Evolutionary conservation across 495 filamentous ascomycete species (phyloP), one percentile per base, ranked within the genome.

Genomic region (Entonaema liquescens): DNA sequence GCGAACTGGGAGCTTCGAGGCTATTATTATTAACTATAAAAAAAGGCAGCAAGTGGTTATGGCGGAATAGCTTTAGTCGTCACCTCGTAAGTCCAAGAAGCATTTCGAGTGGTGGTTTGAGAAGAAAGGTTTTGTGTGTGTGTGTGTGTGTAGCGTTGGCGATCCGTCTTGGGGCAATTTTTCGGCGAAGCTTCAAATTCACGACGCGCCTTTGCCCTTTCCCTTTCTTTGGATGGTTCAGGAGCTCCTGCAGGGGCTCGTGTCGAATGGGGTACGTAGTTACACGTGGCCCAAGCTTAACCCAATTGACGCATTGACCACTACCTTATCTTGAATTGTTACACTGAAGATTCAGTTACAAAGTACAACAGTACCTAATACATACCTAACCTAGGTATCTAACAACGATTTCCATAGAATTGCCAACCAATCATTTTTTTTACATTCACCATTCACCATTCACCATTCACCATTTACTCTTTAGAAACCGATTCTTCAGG

Each of bases 231-330:
- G 59, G 74, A 72, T 72, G 49, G 44, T 70, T 62, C 62, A 70
- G 71, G 66, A 72, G 68, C 68, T 72, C 38, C 59, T 70, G 63
- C 71, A 74, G 59, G 71, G 68, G 72, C 3, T 42, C 71, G 65
- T 67, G 59, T 63, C 65, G 55, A 64, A 65, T 33, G 17, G 59
- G 35, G 33, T 57, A 36, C 29, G 54, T 57, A 40, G 19, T 23
- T 33, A 23, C 50, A 53, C 28, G 15, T 53, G 50, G 50, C 13
- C 28, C 50, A 2, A 53, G 23, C 50, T 53, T 1, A 3, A 53
- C 29, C 23, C 17, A 8, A 19, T 47, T 47, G 21, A 5, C 6
- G 42, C 42, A 47, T 3, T 12, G 42, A 47, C 17, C 42, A 47
- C 42, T 47, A 47, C 19, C 42, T 47, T 47, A 47, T 47, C 42